A percentile compares a stretch with the other conserved stretches of the same genome.
These are phyloP conservation scores for Geotrichum restrictum DNA, from an alignment of 1,139 yeast genomes.

Conservation along the genomic window DNA sequence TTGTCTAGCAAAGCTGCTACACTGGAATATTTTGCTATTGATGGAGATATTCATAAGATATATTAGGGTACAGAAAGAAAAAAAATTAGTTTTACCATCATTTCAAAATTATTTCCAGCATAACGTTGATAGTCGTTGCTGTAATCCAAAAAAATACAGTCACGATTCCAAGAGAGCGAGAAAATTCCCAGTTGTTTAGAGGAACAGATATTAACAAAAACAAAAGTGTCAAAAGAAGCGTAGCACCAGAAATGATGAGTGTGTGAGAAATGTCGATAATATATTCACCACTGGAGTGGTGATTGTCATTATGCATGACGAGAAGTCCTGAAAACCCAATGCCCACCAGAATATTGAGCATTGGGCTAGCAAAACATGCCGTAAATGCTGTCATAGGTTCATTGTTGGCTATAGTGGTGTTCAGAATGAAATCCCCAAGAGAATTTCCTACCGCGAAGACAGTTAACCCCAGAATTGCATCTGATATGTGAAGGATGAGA, in stretches of 20 bases:
- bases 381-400: slow-evolving; percentile 90
- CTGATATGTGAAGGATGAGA: slow-evolving; percentile 56
- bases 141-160: slow-evolving; percentile 56
- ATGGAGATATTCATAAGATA: slow-evolving; percentile 13
- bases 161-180: slow-evolving; percentile 51
- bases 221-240: slow-evolving; percentile 52
- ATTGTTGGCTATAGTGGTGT: slow-evolving; percentile 74
- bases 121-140: slow-evolving; percentile 36
- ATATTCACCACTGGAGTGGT: slow-evolving; percentile 30
- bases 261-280: slow-evolving; percentile 46
- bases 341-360: slow-evolving; percentile 60
- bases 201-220: slow-evolving; percentile 57
- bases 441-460: slow-evolving; percentile 92
- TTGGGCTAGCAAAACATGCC: slow-evolving; percentile 93
- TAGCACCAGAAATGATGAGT: slow-evolving; percentile 49
- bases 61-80: neutral
- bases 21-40: slow-evolving; percentile 19
- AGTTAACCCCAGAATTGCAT: slow-evolving; percentile 78
- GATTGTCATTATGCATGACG: slow-evolving; percentile 37
- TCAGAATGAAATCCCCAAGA: slow-evolving; percentile 81
- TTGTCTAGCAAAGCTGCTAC: slow-evolving; percentile 10
- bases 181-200: slow-evolving; percentile 61
- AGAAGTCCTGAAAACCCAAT: slow-evolving; percentile 64
- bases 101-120: slow-evolving; percentile 26
- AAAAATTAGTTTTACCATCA: slow-evolving; percentile 12